Evolutionary conservation across 257 asterid genomes (phyloP).

Genomic region (Prunella vulgaris): DNA sequence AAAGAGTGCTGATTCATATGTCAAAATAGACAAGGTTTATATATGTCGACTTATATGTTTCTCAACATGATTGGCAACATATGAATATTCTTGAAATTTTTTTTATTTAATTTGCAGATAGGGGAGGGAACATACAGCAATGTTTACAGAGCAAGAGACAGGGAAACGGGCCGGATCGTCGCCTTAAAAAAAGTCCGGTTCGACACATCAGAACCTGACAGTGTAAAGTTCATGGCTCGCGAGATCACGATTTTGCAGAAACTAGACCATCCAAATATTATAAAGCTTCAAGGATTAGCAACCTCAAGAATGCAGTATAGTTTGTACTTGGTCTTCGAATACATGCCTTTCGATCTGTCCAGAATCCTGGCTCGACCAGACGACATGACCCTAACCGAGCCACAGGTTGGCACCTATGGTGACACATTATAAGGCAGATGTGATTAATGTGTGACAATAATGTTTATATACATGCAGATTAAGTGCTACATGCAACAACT

Average conservation of each 20-base stretch:
- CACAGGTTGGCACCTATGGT: conserved; percentile 42
- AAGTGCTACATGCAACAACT: conserved; percentile 71
- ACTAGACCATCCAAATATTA: conserved; percentile 69
- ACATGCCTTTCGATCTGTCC: conserved; percentile 55
- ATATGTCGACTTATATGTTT: too few species aligned
- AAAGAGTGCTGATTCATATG: conserved; percentile 66
- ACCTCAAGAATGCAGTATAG: conserved; percentile 85
- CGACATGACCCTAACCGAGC: conserved; percentile 47
- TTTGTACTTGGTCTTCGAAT: conserved; percentile 63
- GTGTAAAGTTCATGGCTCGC: conserved; percentile 76
- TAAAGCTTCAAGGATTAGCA: conserved; percentile 73
- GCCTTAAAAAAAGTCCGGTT: conserved; percentile 74
- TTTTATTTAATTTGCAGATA: conserved; percentile 31
- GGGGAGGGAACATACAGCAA: conserved; percentile 82
- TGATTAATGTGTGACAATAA: background rate
- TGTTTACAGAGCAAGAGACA: conserved; percentile 67
- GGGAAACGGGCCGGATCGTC: conserved; percentile 49
- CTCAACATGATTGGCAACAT: too few species aligned
- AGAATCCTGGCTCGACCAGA: conserved; percentile 49
- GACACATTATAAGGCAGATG: background rate
- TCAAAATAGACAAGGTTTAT: conserved; percentile 64
- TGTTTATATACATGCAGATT: conserved; percentile 33
- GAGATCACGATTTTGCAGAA: conserved; percentile 60
- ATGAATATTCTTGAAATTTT: too few species aligned
- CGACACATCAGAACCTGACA: conserved; percentile 69